Evolutionary conservation across 2,329 filamentous ascomycete genomes (phyloP), one percentile per base, ranked within the genome.

Genomic region (Catunica adiposa): DNA sequence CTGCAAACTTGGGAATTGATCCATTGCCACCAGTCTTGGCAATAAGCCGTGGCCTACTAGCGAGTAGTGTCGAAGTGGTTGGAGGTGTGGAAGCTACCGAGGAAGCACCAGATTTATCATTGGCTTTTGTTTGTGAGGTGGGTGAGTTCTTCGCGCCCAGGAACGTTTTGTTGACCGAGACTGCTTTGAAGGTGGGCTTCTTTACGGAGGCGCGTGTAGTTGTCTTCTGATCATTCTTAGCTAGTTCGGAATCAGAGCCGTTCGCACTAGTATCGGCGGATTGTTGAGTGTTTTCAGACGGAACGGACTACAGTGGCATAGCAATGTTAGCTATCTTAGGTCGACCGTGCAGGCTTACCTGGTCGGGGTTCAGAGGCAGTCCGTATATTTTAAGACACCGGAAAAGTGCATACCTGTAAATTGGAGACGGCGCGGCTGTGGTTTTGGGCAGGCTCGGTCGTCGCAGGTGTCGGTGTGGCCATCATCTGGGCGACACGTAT

Each of bases 121-220:
- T 68, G 50, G 72, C 62, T 64, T 82, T 79, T 56, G 75, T 64
- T 20, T 72, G 66, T 7, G 70, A 64, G 59, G 65, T 67, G 55
- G 68, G 66, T 17, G 73, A 66, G 48, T 70, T 75, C 67, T 90
- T 90, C 59, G 84, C 79, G n/a, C 78, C 79, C 37, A 92, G 74
- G 65, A 90, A 94, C 46, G 80, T 88, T 68, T 86, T 89, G 61
- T 89, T 90, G 61, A 90, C 84, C 3, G 85, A 89, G 51, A 92
- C 84, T 17, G 86, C 79, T 68, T 92, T 94, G 74, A 94, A 92
- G 11, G 81, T 83, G 20, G 82, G 81, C 68, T 87, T 90, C 74
- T 86, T 89, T 60, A 81, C 72, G 2, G 81, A 64, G 59, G 82
- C 75, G 58, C 79, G 79, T 59, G 70, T 70, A 65, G 86, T 79